Percentiles rank a stretch among this genome's conserved stretches.
Evolutionary conservation across 148 eudicot genomes (phyloP).

Genomic region (Amaranthus cruentus): DNA sequence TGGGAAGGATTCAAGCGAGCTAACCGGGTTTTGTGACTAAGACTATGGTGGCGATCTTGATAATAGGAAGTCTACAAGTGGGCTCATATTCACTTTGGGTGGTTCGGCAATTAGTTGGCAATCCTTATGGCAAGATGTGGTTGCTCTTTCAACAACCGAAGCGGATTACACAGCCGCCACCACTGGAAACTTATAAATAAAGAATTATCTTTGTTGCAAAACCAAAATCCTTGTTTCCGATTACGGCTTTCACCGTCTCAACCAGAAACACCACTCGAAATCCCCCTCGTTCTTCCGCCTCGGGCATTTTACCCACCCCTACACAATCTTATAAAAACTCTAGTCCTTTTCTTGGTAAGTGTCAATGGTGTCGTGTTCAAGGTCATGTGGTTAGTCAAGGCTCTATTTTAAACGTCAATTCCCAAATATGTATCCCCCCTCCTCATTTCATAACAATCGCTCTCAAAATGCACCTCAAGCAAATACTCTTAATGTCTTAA

Average conservation of each 20-base stretch:
- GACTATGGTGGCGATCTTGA: no score
- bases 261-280: not conserved
- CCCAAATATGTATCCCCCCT: not conserved
- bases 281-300: not conserved
- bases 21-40: no score
- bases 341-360: not conserved
- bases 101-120: no score
- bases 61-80: no score
- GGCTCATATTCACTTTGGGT: no score
- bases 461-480: not conserved
- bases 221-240: not conserved
- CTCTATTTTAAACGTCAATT: not conserved
- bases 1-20: no score
- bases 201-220: not conserved
- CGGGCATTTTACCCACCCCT: not conserved
- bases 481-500: not conserved
- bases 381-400: conserved; percentile 2
- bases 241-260: not conserved
- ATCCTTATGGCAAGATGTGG: no score
- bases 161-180: no score
- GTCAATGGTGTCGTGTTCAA: conserved; percentile 10
- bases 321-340: not conserved
- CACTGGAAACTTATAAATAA: conserved; percentile 5
- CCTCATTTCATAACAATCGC: not conserved
- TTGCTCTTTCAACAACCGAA: no score